These are phyloP conservation scores for Zygnema cylindricum DNA, from an alignment of 139 green algal genomes.

Conservation along the genomic window DNA sequence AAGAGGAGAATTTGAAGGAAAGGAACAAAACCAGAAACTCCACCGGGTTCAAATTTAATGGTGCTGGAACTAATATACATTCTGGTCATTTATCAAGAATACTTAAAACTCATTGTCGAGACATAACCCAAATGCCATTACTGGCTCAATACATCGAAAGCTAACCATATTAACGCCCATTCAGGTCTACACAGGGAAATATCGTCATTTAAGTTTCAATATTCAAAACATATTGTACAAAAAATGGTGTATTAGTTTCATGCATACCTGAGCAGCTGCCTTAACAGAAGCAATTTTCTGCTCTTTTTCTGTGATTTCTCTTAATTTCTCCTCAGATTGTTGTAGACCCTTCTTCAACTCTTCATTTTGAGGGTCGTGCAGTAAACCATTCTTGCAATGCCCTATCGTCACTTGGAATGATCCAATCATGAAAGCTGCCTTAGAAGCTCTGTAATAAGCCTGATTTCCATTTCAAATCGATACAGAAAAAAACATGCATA, in stretches of 20 bases:
- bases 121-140: slow-evolving; percentile 3
- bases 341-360: slow-evolving; percentile 69
- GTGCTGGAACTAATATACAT: too few relatives aligned
- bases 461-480: not conserved
- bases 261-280: slow-evolving; percentile 1
- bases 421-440: slow-evolving; percentile 73
- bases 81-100: too few relatives aligned
- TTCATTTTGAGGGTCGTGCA: slow-evolving; percentile 67
- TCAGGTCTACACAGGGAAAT: not conserved
- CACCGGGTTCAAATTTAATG: too few relatives aligned
- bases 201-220: too few relatives aligned
- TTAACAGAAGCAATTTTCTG: slow-evolving; percentile 9
- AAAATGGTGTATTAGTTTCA: not conserved
- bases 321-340: slow-evolving; percentile 54
- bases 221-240: too few relatives aligned
- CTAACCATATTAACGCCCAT: not conserved
- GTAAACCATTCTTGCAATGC: slow-evolving; percentile 70
- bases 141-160: not conserved
- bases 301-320: not conserved
- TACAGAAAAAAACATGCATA: too few relatives aligned
- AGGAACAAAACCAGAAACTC: too few relatives aligned
- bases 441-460: slow-evolving; percentile 68
- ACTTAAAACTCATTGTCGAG: too few relatives aligned
- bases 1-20: too few relatives aligned
- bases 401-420: slow-evolving; percentile 65